These are phyloP conservation scores for Lentithecium fluviatile DNA, from an alignment of 495 filamentous ascomycete species.

Conservation along the genomic window DNA sequence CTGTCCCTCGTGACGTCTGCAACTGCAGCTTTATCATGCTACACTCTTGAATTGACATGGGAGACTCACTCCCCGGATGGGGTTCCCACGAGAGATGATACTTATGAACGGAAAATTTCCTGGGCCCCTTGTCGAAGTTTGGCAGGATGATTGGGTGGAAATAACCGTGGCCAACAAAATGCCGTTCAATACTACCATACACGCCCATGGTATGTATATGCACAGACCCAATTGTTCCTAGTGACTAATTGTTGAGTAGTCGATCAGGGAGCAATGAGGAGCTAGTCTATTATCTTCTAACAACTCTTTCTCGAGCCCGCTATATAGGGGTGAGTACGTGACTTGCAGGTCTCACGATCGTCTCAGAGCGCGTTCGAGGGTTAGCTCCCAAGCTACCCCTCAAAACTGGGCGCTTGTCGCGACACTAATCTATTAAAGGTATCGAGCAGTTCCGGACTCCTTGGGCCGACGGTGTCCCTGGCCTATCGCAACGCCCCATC, in stretches of 20 bases:
- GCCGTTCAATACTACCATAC: conserved; percentile 43
- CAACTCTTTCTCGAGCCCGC: no score
- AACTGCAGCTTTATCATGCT: neutral
- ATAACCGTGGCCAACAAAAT: conserved; percentile 38
- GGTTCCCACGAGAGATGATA: conserved; percentile 20
- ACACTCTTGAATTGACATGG: conserved; percentile 26
- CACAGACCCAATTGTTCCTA: no score
- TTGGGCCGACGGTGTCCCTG: conserved; percentile 55
- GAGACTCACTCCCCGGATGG: conserved; percentile 17
- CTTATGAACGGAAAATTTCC: conserved; percentile 29
- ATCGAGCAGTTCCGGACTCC: conserved; percentile 45
- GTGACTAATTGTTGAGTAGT: no score
- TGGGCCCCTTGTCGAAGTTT: conserved; percentile 19
- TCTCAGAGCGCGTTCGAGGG: no score
- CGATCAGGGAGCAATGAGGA: no score
- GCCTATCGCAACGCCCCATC: conserved; percentile 50
- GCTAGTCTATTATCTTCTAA: no score
- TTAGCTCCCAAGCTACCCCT: no score
- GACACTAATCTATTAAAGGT: no score
- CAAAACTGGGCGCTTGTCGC: no score
- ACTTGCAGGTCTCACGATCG: no score
- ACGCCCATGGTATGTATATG: conserved; percentile 40
- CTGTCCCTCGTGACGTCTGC: conserved; percentile 1
- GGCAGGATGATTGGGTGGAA: conserved; percentile 38
- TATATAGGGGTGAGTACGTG: no score